phyloP scores from a whole-genome alignment of 768 basidiomycete genomes.

The Boletus patriciae region DNA sequence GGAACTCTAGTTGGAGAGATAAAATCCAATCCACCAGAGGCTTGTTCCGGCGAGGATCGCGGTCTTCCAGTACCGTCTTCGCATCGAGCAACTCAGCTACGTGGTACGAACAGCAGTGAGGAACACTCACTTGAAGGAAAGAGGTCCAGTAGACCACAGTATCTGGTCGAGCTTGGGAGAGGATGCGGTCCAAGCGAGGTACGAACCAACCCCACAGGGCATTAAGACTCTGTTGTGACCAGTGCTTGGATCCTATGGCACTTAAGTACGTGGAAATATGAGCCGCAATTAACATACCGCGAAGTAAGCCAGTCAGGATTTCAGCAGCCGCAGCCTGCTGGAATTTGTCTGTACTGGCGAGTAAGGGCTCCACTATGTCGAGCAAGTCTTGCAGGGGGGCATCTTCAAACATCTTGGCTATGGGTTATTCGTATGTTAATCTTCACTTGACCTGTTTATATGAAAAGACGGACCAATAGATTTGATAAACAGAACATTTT shows the following conservation, averaged over 20 bases:
- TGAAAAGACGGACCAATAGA: constrained; percentile 41
- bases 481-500: constrained; percentile 50
- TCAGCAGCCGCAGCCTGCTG: constrained; percentile 83
- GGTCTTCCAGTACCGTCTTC: constrained; percentile 56
- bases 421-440: constrained; percentile 23
- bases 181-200: constrained; percentile 59
- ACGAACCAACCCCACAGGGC: constrained; percentile 74
- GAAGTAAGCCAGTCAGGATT: constrained; percentile 68
- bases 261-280: constrained; percentile 7
- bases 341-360: constrained; percentile 71
- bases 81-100: constrained; percentile 8
- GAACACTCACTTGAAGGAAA: constrained; percentile 43
- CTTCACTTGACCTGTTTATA: constrained; percentile 40
- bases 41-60: constrained; percentile 78
- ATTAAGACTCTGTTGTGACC: constrained; percentile 55
- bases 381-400: constrained; percentile 53
- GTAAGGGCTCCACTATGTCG: constrained; percentile 55
- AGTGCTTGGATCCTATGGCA: constrained; percentile 75
- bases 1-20: constrained; percentile 75
- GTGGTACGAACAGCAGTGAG: background rate
- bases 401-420: constrained; percentile 68
- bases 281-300: constrained; percentile 47
- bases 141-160: constrained; percentile 76
- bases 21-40: constrained; percentile 77
- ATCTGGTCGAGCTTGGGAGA: constrained; percentile 80